Evolutionary conservation across 2,329 filamentous ascomycete genomes (phyloP).

Genomic region (Pseudocercospora cruenta): DNA sequence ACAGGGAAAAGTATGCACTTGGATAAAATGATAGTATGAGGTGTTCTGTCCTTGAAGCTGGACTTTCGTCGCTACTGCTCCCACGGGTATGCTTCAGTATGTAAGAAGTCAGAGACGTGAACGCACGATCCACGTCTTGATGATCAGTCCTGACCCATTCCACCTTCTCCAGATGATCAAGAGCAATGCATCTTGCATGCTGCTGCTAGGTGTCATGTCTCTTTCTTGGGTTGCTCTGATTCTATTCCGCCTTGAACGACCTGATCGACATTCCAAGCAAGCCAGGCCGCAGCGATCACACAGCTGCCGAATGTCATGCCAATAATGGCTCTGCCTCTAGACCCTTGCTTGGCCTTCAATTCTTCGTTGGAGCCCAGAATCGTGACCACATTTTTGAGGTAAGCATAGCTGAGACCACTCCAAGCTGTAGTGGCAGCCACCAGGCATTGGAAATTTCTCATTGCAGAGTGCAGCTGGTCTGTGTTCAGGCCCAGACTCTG

Average conservation of each 20-base stretch:
- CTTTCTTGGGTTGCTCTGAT: not conserved
- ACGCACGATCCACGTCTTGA: not conserved
- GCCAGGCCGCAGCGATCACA: slow-evolving; percentile 44
- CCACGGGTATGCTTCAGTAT: not conserved
- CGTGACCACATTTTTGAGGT: slow-evolving; percentile 86
- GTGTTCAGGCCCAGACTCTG: slow-evolving; percentile 27
- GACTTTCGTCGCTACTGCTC: not conserved
- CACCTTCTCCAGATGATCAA: not conserved
- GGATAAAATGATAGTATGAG: not conserved
- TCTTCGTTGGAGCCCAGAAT: slow-evolving; percentile 64
- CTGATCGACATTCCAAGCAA: slow-evolving; percentile 28
- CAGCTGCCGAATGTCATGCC: slow-evolving; percentile 51
- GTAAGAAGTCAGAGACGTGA: not conserved
- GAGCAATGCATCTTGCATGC: not conserved
- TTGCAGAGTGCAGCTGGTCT: slow-evolving; percentile 40
- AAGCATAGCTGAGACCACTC: slow-evolving; percentile 92
- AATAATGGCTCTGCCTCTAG: slow-evolving; percentile 53
- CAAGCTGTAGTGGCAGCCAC: slow-evolving; percentile 89
- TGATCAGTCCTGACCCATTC: not conserved
- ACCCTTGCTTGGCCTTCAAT: slow-evolving; percentile 53
- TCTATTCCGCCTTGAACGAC: slow-evolving; percentile 6
- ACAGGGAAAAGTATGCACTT: not conserved
- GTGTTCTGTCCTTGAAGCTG: not conserved
- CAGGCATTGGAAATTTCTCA: slow-evolving; percentile 64
- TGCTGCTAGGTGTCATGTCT: not conserved